phyloP scores from a whole-genome alignment of 768 basidiomycete genomes.

The Rhodotorula paludigena region DNA sequence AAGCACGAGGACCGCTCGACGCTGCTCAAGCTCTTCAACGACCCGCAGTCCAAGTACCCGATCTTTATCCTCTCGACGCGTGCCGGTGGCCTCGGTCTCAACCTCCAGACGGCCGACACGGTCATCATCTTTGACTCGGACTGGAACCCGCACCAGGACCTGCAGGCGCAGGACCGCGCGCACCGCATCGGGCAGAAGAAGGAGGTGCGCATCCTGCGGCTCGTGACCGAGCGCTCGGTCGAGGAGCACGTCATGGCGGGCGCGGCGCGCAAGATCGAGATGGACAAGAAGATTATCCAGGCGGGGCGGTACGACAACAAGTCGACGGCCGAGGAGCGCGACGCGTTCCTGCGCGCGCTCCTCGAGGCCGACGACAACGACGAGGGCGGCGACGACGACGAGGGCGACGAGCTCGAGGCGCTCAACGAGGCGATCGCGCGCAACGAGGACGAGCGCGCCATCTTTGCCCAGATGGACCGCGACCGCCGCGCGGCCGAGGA shows the following conservation, averaged over 20 bases:
- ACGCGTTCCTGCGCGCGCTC: slow-evolving; percentile 89
- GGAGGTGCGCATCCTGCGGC: slow-evolving; percentile 89
- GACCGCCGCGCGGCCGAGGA: slow-evolving; percentile 66
- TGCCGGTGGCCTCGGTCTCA: slow-evolving; percentile 77
- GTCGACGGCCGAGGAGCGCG: slow-evolving; percentile 94
- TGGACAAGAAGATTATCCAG: slow-evolving; percentile 88
- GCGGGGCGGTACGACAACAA: slow-evolving; percentile 99
- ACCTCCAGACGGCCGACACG: slow-evolving; percentile 65
- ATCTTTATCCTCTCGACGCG: slow-evolving; percentile 79
- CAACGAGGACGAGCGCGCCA: slow-evolving; percentile 65
- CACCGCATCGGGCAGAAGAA: slow-evolving; percentile 99
- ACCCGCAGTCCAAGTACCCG: slow-evolving; percentile 55
- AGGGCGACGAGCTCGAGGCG: slow-evolving; percentile 54
- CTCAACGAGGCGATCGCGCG: slow-evolving; percentile 88
- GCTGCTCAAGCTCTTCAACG: slow-evolving; percentile 83
- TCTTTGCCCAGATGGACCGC: slow-evolving; percentile 78
- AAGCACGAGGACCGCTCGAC: slow-evolving; percentile 72
- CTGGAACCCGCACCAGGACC: slow-evolving; percentile 97
- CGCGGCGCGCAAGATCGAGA: slow-evolving; percentile 91
- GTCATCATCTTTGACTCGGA: slow-evolving; percentile 48
- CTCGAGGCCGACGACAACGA: slow-evolving; percentile 47
- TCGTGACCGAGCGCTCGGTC: slow-evolving; percentile 96
- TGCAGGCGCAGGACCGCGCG: slow-evolving; percentile 92
- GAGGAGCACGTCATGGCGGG: slow-evolving; percentile 84
- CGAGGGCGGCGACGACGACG: slow-evolving; percentile 47